Conservation (phyloP, 768 basidiomycete species). For the Pleurotus ostreatus region DNA sequence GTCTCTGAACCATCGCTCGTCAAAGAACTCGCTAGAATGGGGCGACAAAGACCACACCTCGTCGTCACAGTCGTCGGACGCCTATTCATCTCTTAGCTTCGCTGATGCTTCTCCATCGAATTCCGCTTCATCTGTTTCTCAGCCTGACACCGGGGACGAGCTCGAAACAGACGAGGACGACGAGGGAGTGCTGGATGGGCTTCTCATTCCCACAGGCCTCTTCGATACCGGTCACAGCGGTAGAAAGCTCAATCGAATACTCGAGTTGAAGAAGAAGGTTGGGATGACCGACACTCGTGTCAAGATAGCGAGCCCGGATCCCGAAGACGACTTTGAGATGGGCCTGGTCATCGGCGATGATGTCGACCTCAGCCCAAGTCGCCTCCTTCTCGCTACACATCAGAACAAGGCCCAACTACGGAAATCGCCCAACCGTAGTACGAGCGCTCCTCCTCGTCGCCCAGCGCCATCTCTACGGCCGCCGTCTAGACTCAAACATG, state of each 20-base stretch:
- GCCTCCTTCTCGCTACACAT: conserved; percentile 52
- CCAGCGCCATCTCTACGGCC: conserved; percentile 52
- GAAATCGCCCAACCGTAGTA: conserved; percentile 42
- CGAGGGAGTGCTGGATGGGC: conserved; percentile 75
- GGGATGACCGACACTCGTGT: conserved; percentile 32
- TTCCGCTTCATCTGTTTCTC: conserved; percentile 60
- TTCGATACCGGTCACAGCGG: conserved; percentile 69
- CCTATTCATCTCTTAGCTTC: conserved; percentile 77
- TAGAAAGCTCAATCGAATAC: conserved; percentile 44
- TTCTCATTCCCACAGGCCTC: conserved; percentile 71
- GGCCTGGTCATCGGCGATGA: conserved; percentile 84
- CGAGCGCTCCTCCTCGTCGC: conserved; percentile 50
- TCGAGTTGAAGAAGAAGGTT: conserved; percentile 53
- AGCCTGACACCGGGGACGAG: conserved; percentile 72
- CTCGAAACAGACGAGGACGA: conserved; percentile 58
- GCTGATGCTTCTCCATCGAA: conserved; percentile 67
- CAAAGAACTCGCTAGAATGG: conserved; percentile 85
- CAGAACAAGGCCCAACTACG: conserved; percentile 36
- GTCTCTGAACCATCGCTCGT: conserved; percentile 70
- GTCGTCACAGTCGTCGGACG: conserved; percentile 85
- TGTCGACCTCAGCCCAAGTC: conserved; percentile 75
- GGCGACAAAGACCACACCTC: conserved; percentile 78
- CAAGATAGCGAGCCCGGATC: conserved; percentile 56
- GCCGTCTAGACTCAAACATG: conserved; percentile 55
- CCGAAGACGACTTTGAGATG: conserved; percentile 82